Percentiles rank a stretch among this genome's conserved stretches.
Conservation (phyloP, 169 alveolate genomes). For the Plasmodium cynomolgi region DNA sequence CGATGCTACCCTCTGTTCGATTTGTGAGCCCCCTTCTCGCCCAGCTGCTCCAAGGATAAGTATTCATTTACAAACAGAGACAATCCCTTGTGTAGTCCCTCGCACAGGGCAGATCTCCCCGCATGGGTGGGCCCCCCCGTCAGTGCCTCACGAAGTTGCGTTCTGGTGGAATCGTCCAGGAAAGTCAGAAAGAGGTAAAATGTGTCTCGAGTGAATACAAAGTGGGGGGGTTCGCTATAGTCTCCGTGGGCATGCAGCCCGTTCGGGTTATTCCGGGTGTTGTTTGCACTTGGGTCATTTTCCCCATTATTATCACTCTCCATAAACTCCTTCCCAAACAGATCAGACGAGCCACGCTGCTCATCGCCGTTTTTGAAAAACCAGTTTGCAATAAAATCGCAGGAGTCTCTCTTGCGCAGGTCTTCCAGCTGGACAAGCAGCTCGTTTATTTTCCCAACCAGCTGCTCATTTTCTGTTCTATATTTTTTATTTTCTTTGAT, state of each 20-base stretch:
- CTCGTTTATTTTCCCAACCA: conserved; percentile 35
- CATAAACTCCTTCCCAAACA: background rate
- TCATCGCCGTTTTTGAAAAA: conserved; percentile 36
- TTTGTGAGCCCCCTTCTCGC: background rate
- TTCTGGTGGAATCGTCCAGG: conserved; percentile 11
- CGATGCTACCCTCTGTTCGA: background rate
- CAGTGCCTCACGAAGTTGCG: background rate
- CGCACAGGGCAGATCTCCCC: background rate
- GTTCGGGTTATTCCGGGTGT: background rate
- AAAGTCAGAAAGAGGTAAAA: conserved; percentile 36
- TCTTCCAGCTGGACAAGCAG: conserved; percentile 34
- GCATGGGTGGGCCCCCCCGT: background rate
- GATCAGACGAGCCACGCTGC: background rate
- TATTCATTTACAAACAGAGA: conserved; percentile 12
- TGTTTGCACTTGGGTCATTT: background rate
- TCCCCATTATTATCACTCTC: background rate
- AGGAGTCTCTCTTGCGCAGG: conserved; percentile 6
- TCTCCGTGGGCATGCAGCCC: background rate
- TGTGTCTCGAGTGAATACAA: conserved; percentile 33
- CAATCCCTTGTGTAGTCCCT: background rate
- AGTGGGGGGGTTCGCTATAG: background rate
- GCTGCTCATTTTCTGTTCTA: conserved; percentile 29
- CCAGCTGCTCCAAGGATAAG: conserved; percentile 15
- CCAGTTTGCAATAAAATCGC: conserved; percentile 10
- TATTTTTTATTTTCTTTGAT: conserved; percentile 45